Percentiles rank a stretch among this genome's conserved stretches.
Conservation (phyloP, 345 rosid genomes). For the Acer saccharum region DNA sequence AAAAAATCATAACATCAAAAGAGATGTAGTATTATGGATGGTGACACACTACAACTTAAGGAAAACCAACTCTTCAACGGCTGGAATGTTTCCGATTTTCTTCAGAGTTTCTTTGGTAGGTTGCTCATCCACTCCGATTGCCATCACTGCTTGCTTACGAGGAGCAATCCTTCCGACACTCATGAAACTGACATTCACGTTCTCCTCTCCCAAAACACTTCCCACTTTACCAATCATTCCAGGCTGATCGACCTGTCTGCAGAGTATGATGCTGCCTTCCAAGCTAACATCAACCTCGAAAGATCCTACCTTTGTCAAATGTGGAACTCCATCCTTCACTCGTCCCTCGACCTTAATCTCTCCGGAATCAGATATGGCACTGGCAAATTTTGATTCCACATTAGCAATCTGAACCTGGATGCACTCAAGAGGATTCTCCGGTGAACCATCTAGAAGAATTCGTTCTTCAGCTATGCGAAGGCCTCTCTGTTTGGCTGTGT, state of each 20-base stretch:
- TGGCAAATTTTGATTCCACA: slow-evolving; percentile 77
- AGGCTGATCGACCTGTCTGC: slow-evolving; percentile 86
- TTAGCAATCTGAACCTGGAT: slow-evolving; percentile 76
- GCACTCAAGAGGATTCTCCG: slow-evolving; percentile 67
- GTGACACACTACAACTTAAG: slow-evolving; percentile 53
- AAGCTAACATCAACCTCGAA: slow-evolving; percentile 80
- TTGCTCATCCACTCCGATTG: slow-evolving; percentile 76
- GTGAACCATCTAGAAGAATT: slow-evolving; percentile 57
- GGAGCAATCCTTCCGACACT: slow-evolving; percentile 90
- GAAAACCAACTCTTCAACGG: slow-evolving; percentile 76
- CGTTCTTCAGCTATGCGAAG: slow-evolving; percentile 74
- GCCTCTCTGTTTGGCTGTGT: slow-evolving; percentile 82
- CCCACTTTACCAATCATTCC: slow-evolving; percentile 84
- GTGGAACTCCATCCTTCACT: slow-evolving; percentile 78
- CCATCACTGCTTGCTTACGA: slow-evolving; percentile 81
- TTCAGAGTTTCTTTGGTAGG: slow-evolving; percentile 57
- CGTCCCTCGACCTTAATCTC: slow-evolving; percentile 73
- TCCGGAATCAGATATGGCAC: slow-evolving; percentile 72
- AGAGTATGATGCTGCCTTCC: slow-evolving; percentile 76
- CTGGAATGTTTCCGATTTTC: slow-evolving; percentile 67
- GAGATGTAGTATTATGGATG: neutral
- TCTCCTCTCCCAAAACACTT: slow-evolving; percentile 70
- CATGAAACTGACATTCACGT: slow-evolving; percentile 84
- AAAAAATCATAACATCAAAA: neutral
- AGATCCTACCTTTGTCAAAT: slow-evolving; percentile 76